Evolutionary conservation across 495 filamentous ascomycete genomes (phyloP).

Genomic region (Aspergillus wentii): DNA sequence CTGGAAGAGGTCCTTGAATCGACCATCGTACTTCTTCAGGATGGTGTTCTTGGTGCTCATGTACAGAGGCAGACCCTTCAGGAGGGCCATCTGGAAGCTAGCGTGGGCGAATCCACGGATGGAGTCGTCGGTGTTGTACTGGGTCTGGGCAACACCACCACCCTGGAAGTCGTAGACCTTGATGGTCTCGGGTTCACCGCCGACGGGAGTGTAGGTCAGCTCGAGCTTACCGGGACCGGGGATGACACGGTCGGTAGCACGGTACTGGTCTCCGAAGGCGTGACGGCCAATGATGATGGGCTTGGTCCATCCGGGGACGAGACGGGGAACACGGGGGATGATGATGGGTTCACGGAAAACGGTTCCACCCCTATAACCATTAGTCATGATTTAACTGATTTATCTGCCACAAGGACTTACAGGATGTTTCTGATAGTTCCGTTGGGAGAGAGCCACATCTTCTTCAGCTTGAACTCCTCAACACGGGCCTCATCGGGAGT

Average conservation of each 20-base stretch:
- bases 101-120: slow-evolving; percentile 93
- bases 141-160: slow-evolving; percentile 84
- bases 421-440: slow-evolving; percentile 96
- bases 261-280: slow-evolving; percentile 98
- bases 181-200: slow-evolving; percentile 77
- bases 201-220: slow-evolving; percentile 86
- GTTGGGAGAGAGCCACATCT: slow-evolving; percentile 99
- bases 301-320: slow-evolving; percentile 96
- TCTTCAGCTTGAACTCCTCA: slow-evolving; percentile 96
- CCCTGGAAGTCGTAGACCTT: slow-evolving; percentile 88
- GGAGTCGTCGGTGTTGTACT: slow-evolving; percentile 97
- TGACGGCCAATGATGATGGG: slow-evolving; percentile 98
- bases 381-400: no score
- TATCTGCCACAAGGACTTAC: slow-evolving; percentile 25
- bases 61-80: slow-evolving; percentile 84
- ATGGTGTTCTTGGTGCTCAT: slow-evolving; percentile 99
- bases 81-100: slow-evolving; percentile 88
- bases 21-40: slow-evolving; percentile 95
- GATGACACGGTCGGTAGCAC: slow-evolving; percentile 83
- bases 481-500: slow-evolving; percentile 95
- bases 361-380: slow-evolving; percentile 74
- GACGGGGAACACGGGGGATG: slow-evolving; percentile 83
- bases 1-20: slow-evolving; percentile 99
- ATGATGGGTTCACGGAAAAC: slow-evolving; percentile 98
- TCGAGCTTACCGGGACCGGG: slow-evolving; percentile 78